Evolutionary conservation across 75 land plant genomes (phyloP), one percentile per base, ranked within the genome.

Genomic region (Selaginella moellendorffii): DNA sequence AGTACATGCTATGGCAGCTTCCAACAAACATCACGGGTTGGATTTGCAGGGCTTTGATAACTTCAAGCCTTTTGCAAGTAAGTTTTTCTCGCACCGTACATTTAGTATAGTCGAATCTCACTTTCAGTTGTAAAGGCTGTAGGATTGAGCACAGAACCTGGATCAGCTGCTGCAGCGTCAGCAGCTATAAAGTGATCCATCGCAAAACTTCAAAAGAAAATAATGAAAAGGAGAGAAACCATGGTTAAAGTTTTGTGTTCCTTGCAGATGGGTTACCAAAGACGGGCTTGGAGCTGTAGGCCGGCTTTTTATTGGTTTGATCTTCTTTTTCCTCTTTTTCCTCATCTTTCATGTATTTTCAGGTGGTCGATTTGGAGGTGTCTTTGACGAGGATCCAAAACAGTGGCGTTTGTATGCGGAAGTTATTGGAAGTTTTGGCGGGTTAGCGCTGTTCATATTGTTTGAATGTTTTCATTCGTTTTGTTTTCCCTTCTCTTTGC

Each of bases 361-460:
- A 93, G 99, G 99, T 74, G 99, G 97, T 28, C 81, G 86, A 24
- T 95, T 90, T 79, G 97, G 99, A 30, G 81, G 75, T 52, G 74
- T 90, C 54, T 95, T 95, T 75, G 99, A 95, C 66, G 92, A 95
- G 83, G 99, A 95, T 71, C 99, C 99, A 36, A 95, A 86, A 65
- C 88, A 86, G 64, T 95, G 99, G 99, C 80, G 99, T 42, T 80
- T 95, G 84, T 95, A 95, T 84, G 99, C 97, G 20, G 99, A 95
- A 77, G 74, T 95, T 53, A 74, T 95, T 70, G 99, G 97, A 27
- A 95, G 99, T 77, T 83, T 80, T 61, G 99, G 99, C 69, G 85
- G 99, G 99, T 87, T 10, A 72, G 28, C 25, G 30, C 53, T 46
- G 61, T 59, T 24, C 14, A 42, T 14, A 67, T 19, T 62, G 30